These are phyloP conservation scores for Rhizophora mangle DNA, from an alignment of 345 rosid genomes.

Conservation along the genomic window DNA sequence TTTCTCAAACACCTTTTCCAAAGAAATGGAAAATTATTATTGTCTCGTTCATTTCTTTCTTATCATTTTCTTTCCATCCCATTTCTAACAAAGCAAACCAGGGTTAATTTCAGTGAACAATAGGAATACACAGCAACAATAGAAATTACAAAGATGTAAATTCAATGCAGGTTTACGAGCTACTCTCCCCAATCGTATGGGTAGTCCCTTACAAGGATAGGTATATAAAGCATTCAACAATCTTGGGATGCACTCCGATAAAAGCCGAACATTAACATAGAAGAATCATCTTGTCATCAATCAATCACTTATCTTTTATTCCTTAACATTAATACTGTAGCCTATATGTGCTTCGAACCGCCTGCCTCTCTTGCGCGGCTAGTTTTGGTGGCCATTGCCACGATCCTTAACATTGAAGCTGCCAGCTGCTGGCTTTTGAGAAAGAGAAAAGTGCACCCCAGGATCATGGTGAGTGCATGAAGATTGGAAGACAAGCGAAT, in stretches of 20 bases:
- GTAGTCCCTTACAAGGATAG: too few relatives aligned
- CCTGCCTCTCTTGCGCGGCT: background rate
- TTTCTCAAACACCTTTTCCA: too few relatives aligned
- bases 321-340: background rate
- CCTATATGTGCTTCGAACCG: background rate
- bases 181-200: too few relatives aligned
- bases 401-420: constrained; percentile 48
- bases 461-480: constrained; percentile 71
- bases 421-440: constrained; percentile 43
- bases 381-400: constrained; percentile 37
- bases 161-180: too few relatives aligned
- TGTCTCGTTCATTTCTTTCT: too few relatives aligned
- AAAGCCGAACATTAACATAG: constrained; percentile 15
- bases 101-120: too few relatives aligned
- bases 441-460: constrained; percentile 62
- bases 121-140: too few relatives aligned
- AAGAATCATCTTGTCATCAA: constrained; percentile 29
- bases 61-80: constrained; percentile 33
- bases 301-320: constrained; percentile 16
- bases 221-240: background rate
- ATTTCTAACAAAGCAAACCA: too few relatives aligned
- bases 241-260: constrained; percentile 28
- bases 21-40: too few relatives aligned
- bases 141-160: too few relatives aligned
- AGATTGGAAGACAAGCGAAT: constrained; percentile 66